Evolutionary conservation across 2,329 filamentous ascomycete species (phyloP).

Genomic region (Hymenoscyphus fructigenus): DNA sequence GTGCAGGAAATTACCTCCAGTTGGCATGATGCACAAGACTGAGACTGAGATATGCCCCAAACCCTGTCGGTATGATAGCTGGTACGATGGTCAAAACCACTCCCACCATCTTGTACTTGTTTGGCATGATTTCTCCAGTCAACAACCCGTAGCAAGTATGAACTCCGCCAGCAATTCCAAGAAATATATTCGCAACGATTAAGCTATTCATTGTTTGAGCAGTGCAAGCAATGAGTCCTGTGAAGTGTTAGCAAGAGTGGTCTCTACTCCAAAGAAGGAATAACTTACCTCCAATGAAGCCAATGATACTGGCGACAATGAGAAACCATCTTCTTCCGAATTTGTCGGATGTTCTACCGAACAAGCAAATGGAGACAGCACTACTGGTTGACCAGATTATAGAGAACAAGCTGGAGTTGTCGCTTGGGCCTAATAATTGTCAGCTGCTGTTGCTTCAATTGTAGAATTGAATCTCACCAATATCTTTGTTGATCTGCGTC

Average conservation of each 20-base stretch:
- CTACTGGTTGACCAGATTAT: background rate
- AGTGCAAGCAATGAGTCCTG: background rate
- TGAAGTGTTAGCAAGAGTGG: background rate
- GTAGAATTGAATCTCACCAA: background rate
- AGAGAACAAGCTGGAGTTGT: slow-evolving; percentile 3
- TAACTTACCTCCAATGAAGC: background rate
- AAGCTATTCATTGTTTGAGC: background rate
- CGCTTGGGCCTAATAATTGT: background rate
- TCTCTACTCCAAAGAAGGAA: background rate
- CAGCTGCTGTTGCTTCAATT: background rate
- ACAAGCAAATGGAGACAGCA: background rate
- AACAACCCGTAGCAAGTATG: background rate
- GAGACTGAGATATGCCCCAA: slow-evolving; percentile 3
- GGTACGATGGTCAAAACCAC: background rate
- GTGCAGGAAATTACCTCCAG: background rate
- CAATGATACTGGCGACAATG: background rate
- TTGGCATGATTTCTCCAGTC: slow-evolving; percentile 2
- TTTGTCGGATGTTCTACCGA: slow-evolving; percentile 2
- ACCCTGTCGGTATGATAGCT: background rate
- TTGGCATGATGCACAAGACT: background rate
- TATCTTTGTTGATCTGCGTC: background rate
- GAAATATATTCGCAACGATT: background rate
- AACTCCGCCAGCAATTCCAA: background rate
- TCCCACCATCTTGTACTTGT: slow-evolving; percentile 1
- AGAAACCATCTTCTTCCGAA: slow-evolving; percentile 6